phyloP scores from a whole-genome alignment of 257 asterid genomes.

The Forsythia viridissima region DNA sequence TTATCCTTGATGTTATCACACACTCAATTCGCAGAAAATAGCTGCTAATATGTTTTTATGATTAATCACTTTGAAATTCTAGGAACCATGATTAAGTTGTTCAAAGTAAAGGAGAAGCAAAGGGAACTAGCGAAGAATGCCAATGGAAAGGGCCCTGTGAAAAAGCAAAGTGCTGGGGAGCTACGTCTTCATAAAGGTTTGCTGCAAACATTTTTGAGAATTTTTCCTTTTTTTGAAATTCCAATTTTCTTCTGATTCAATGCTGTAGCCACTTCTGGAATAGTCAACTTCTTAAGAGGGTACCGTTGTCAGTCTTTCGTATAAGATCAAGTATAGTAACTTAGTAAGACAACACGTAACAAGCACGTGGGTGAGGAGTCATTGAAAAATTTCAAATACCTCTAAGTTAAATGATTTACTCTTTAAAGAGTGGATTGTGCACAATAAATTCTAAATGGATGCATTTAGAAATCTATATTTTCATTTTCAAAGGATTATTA shows the following conservation, averaged over 20 bases:
- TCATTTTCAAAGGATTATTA: not conserved
- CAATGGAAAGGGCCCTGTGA: slow-evolving; percentile 22
- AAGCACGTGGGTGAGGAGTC: not conserved
- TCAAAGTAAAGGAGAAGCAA: slow-evolving; percentile 41
- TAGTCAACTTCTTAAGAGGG: not conserved
- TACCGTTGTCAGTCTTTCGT: not conserved
- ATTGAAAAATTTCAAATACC: not conserved
- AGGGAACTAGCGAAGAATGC: slow-evolving; percentile 27
- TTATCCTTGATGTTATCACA: not conserved
- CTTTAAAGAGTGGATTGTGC: not conserved
- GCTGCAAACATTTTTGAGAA: not conserved
- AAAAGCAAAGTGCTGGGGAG: slow-evolving; percentile 36
- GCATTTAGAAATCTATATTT: not conserved
- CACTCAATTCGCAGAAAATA: not conserved
- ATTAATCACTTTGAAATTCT: not conserved
- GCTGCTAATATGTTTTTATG: not conserved
- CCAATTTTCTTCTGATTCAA: not conserved
- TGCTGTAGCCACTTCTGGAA: not conserved
- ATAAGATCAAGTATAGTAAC: not conserved
- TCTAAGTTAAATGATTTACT: not conserved
- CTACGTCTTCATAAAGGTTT: slow-evolving; percentile 38
- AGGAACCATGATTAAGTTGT: slow-evolving; percentile 40
- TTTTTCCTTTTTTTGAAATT: not conserved
- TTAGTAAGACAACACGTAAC: not conserved
- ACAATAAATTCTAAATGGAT: not conserved